Conservation (phyloP, 805 yeast genomes). For the Barnettozyma pratensis region DNA sequence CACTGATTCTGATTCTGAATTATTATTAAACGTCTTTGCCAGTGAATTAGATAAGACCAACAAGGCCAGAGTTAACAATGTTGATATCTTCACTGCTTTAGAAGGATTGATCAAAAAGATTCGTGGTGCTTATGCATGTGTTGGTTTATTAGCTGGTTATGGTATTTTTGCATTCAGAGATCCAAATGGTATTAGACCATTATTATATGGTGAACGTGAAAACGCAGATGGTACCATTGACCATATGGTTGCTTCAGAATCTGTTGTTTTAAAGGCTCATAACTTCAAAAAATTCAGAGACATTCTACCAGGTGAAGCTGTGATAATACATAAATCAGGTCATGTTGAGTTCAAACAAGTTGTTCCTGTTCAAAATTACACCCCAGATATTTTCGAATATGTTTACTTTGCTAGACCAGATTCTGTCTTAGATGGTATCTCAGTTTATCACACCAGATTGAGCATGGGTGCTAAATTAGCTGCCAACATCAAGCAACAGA, state of each 20-base stretch:
- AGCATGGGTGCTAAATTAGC: constrained; percentile 94
- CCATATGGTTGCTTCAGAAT: constrained; percentile 93
- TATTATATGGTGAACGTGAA: constrained; percentile 76
- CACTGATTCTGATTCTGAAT: constrained; percentile 94
- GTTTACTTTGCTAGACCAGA: constrained; percentile 98
- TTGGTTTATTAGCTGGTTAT: constrained; percentile 92
- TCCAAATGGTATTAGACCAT: constrained; percentile 94
- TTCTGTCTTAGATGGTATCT: constrained; percentile 92
- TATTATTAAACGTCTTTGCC: constrained; percentile 85
- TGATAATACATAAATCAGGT: constrained; percentile 77
- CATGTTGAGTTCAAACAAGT: constrained; percentile 83
- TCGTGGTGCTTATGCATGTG: constrained; percentile 97
- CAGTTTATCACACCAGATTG: constrained; percentile 87
- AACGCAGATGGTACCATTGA: constrained; percentile 68
- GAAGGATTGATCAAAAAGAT: constrained; percentile 74
- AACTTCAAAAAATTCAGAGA: constrained; percentile 79
- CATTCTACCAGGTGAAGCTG: constrained; percentile 93
- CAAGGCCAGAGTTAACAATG: constrained; percentile 88
- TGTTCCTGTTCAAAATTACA: constrained; percentile 67
- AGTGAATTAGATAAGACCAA: constrained; percentile 85
- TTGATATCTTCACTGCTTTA: constrained; percentile 82
- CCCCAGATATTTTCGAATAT: constrained; percentile 96
- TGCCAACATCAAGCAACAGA: constrained; percentile 51
- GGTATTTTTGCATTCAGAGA: constrained; percentile 95
- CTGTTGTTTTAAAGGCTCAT: constrained; percentile 91